Base-by-base conservation (phyloP, 2,329 filamentous ascomycete genomes). In the Aureobasidium vineae region DNA sequence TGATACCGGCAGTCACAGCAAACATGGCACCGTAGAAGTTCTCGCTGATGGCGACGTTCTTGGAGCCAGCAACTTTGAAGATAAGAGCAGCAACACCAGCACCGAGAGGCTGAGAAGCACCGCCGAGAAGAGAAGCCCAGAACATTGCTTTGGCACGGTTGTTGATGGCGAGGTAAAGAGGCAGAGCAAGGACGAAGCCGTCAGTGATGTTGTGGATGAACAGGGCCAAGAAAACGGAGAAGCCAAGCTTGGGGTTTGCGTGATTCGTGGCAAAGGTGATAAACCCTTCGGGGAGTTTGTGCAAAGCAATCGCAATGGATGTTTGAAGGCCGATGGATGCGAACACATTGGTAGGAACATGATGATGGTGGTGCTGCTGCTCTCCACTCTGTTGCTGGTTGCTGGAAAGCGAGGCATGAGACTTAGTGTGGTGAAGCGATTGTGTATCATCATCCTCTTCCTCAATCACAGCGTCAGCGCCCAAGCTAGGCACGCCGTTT, bases 181-280 rank as follows among this genome's bases (percentile, higher is more conserved):
- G 95, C 0, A 99, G 80, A 0, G 92, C 92, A 84, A 99, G 90
- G 69, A 93, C 91, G 75, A 98, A 98, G 1, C 95, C 95, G 79
- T 99, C 95, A 33, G 92, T 93, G 73, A 99, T 96, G 79, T 98
- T 99, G 83, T 99, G 95, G 67, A 99, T 94, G 75, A 97, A 97
- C 8, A 99, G 85, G 0, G 95, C 94, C 77, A 98, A 86, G 79
- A 99, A 99, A 65, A 99, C 92, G 63, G 91, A 90, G 77, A 97
- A 87, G 23, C 95, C 95, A 0, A 99, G 86, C 0, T 85, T 83
- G 0, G 95, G 93, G 75, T 93, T 98, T 15, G 92, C 94, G 75
- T 99, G 95, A 77, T 98, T 99, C 11, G 95, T 97, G 11, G 95
- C 94, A 76, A 96, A 99, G 0, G 94, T 98, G 71, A 99, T 89